phyloP scores from a whole-genome alignment of 768 basidiomycete genomes.

The Roridomyces roridus region DNA sequence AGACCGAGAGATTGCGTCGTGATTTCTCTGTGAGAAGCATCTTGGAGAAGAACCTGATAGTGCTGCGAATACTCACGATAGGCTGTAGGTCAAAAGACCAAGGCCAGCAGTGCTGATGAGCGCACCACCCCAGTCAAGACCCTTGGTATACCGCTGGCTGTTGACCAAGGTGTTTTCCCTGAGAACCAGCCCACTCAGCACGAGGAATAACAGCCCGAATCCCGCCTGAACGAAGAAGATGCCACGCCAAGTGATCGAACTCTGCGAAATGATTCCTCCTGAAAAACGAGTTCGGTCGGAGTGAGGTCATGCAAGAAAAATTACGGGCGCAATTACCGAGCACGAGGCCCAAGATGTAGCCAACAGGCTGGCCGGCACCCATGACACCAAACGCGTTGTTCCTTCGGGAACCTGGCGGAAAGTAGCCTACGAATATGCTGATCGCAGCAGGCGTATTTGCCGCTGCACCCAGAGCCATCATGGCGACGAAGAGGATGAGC shows the following conservation, averaged over 20 bases:
- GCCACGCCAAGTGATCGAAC: slow-evolving; percentile 36
- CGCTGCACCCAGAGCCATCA: no score
- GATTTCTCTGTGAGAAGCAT: no score
- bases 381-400: slow-evolving; percentile 40
- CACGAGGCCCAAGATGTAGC: slow-evolving; percentile 39
- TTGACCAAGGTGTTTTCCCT: no score
- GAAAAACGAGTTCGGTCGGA: background rate
- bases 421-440: no score
- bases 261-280: slow-evolving; percentile 40
- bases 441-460: no score
- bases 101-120: slow-evolving; percentile 37
- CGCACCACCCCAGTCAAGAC: slow-evolving; percentile 42
- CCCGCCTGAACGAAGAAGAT: slow-evolving; percentile 41
- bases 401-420: slow-evolving; percentile 32
- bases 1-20: no score
- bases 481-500: no score
- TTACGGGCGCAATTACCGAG: no score
- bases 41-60: no score
- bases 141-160: slow-evolving; percentile 34
- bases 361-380: slow-evolving; percentile 40
- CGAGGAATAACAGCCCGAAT: slow-evolving; percentile 33
- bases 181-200: slow-evolving; percentile 30
- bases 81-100: slow-evolving; percentile 39
- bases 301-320: no score
- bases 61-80: slow-evolving; percentile 41